Percentiles rank a stretch among this genome's conserved stretches.
Conservation (phyloP, 2,329 filamentous ascomycete genomes). For the Xylariomycetidae sp. region DNA sequence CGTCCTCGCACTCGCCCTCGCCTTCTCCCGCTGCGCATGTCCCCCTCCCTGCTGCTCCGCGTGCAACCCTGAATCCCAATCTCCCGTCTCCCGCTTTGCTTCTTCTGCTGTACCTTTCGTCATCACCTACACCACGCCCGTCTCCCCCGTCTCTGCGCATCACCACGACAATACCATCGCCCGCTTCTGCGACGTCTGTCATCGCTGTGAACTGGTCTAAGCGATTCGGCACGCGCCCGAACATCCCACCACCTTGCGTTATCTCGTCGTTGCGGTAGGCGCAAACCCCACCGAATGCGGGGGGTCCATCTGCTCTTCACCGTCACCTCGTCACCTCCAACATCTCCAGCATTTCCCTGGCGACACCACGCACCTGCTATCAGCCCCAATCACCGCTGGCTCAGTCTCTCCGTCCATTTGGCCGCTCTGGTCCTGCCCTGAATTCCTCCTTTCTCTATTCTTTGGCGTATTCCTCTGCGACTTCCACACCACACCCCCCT, state of each 20-base stretch:
- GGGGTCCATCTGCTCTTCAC: constrained; percentile 21
- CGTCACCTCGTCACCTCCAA: constrained; percentile 13
- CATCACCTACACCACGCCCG: constrained; percentile 26
- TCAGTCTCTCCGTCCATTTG: too few species aligned
- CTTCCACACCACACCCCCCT: too few species aligned
- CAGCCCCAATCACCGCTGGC: too few species aligned
- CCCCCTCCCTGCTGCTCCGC: constrained; percentile 17
- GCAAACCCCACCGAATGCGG: constrained; percentile 31
- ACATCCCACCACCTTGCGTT: constrained; percentile 22
- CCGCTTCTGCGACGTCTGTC: constrained; percentile 7
- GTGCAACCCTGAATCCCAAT: constrained; percentile 24
- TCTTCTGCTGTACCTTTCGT: constrained; percentile 23
- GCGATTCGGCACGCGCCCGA: constrained; percentile 16
- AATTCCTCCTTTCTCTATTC: too few species aligned
- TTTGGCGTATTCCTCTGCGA: too few species aligned
- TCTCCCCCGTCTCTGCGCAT: constrained; percentile 13
- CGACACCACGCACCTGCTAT: constrained; percentile 1
- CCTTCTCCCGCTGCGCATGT: too few species aligned
- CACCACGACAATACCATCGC: constrained; percentile 10
- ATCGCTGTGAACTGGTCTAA: constrained; percentile 18
- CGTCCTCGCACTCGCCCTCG: too few species aligned
- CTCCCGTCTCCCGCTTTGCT: constrained; percentile 15
- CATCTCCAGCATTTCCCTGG: constrained; percentile 4
- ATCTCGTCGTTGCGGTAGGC: constrained; percentile 23
- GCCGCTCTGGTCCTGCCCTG: too few species aligned